Evolutionary conservation across 768 basidiomycete genomes (phyloP).

Genomic region (Phanerochaete carnosa): DNA sequence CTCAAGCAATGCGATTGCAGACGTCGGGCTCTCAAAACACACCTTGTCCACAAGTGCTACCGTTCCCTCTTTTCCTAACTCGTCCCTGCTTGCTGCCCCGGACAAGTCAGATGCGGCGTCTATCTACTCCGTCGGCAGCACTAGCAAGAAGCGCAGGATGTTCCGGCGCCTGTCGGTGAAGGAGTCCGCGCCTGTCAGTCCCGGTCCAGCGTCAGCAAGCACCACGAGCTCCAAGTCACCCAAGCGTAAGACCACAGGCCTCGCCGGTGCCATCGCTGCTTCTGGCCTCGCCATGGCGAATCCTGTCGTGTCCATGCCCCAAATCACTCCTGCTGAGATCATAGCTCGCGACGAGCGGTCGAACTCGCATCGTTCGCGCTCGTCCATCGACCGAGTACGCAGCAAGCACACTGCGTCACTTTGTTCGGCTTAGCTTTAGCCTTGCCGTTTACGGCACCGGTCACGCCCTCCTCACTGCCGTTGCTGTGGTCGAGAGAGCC

Average conservation of each 20-base stretch:
- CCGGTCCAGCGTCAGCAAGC: conserved; percentile 10
- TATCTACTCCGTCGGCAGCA: conserved; percentile 20
- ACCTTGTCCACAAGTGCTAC: conserved; percentile 7
- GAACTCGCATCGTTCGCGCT: conserved; percentile 7
- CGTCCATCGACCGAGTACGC: conserved; percentile 11
- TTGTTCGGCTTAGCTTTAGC: conserved; percentile 34
- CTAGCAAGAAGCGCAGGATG: conserved; percentile 18
- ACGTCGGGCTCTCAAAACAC: conserved; percentile 10
- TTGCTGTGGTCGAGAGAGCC: conserved; percentile 22
- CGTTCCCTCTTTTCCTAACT: conserved; percentile 14
- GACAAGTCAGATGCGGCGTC: conserved; percentile 25
- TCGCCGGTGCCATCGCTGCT: conserved; percentile 67
- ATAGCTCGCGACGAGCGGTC: conserved; percentile 19
- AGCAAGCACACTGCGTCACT: conserved; percentile 55
- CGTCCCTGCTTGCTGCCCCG: conserved; percentile 10
- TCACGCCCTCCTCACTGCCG: conserved; percentile 10
- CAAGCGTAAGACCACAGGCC: conserved; percentile 44
- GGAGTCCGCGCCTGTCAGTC: conserved; percentile 10
- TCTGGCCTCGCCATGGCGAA: conserved; percentile 67
- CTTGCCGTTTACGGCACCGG: conserved; percentile 11
- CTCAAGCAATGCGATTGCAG: neutral
- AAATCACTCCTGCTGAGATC: conserved; percentile 20
- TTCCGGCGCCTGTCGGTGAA: conserved; percentile 18
- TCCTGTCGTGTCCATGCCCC: conserved; percentile 45
- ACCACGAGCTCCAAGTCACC: conserved; percentile 29